Evolutionary conservation across 2,329 filamentous ascomycete species (phyloP).

Genomic region (Thelonectria blattea): DNA sequence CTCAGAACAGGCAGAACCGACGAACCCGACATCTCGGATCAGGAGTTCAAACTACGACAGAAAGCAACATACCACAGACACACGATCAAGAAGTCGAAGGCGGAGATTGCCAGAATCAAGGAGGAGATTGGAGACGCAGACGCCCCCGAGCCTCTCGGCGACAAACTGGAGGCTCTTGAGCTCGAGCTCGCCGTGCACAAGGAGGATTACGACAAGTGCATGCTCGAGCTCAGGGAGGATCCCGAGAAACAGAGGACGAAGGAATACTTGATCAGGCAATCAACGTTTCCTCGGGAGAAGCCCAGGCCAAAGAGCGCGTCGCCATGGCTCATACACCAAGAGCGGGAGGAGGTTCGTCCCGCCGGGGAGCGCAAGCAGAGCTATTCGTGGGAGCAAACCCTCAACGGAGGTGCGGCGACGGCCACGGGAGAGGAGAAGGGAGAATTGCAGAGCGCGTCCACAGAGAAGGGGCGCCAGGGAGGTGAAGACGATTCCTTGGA

Average conservation of each 20-base stretch:
- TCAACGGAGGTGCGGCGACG: conserved; percentile 15
- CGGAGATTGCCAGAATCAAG: conserved; percentile 27
- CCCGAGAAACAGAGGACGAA: conserved; percentile 32
- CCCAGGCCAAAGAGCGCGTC: conserved; percentile 24
- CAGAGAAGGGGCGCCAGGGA: conserved; percentile 5
- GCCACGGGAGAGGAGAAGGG: conserved; percentile 19
- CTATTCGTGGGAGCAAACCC: conserved; percentile 13
- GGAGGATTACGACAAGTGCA: conserved; percentile 33
- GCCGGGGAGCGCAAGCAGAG: conserved; percentile 7
- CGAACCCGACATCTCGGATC: conserved; percentile 29
- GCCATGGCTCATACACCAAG: conserved; percentile 21
- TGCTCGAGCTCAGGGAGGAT: conserved; percentile 38
- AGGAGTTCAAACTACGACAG: conserved; percentile 36
- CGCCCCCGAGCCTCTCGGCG: neutral
- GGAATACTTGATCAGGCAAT: conserved; percentile 37
- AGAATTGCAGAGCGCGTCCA: conserved; percentile 12
- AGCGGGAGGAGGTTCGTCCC: neutral
- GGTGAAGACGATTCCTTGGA: conserved; percentile 20
- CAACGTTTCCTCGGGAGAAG: conserved; percentile 39
- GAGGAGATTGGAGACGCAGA: conserved; percentile 17
- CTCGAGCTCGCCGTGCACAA: conserved; percentile 35
- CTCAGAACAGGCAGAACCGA: conserved; percentile 25
- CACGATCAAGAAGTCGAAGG: conserved; percentile 40
- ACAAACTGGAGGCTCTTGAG: neutral
- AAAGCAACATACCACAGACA: conserved; percentile 40